These are phyloP conservation scores for Penicillium canescens DNA, from an alignment of 495 filamentous ascomycete genomes.

Conservation along the genomic window DNA sequence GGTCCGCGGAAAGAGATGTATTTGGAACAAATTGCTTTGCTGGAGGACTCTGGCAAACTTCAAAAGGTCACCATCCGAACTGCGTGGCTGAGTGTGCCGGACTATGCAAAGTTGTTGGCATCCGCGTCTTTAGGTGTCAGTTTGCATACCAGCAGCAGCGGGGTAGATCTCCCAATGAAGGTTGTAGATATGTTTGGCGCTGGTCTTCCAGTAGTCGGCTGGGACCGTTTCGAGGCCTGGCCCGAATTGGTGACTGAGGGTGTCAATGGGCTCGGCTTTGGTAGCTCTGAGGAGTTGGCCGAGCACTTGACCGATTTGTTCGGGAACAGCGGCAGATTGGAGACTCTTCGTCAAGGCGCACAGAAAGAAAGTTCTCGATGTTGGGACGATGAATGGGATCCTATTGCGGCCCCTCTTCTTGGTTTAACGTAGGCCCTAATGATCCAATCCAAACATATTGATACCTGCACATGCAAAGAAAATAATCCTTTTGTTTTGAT, in stretches of 20 bases:
- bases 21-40: constrained; percentile 55
- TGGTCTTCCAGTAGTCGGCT: constrained; percentile 87
- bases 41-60: constrained; percentile 61
- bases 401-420: constrained; percentile 69
- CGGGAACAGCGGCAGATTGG: constrained; percentile 52
- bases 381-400: constrained; percentile 96
- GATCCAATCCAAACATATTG: not conserved
- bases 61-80: constrained; percentile 70
- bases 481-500: no score
- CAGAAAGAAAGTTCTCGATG: constrained; percentile 70
- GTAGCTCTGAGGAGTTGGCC: constrained; percentile 60
- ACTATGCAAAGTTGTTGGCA: constrained; percentile 86
- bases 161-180: constrained; percentile 98
- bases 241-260: constrained; percentile 81
- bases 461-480: no score
- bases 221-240: constrained; percentile 80
- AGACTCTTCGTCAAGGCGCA: constrained; percentile 68
- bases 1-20: constrained; percentile 83
- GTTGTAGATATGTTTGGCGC: constrained; percentile 98
- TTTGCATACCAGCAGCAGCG: constrained; percentile 88
- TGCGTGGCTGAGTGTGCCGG: constrained; percentile 76
- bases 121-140: constrained; percentile 89
- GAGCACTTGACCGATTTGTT: constrained; percentile 63
- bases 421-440: constrained; percentile 43
- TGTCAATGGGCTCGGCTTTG: constrained; percentile 82